Evolutionary conservation across 2,329 filamentous ascomycete genomes (phyloP).

Genomic region (Rasamsonia emersonii): DNA sequence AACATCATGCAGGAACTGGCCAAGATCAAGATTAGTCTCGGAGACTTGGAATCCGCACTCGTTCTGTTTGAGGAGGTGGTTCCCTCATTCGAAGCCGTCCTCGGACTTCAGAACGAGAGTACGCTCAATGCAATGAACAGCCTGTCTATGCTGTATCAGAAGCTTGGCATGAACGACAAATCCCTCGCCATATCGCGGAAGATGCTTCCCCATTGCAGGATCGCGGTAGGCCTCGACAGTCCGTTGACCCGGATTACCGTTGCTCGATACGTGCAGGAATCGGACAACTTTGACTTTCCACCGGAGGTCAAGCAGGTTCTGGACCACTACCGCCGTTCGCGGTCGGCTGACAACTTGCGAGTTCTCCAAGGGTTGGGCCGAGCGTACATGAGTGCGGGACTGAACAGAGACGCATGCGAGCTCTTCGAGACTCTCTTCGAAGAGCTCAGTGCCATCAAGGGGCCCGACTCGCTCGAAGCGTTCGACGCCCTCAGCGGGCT

Average conservation of each 20-base stretch:
- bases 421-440: conserved; percentile 20
- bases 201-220: conserved; percentile 19
- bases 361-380: conserved; percentile 20
- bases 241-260: conserved; percentile 17
- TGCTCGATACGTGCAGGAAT: conserved; percentile 18
- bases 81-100: conserved; percentile 21
- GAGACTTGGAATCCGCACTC: conserved; percentile 20
- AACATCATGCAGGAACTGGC: conserved; percentile 23
- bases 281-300: conserved; percentile 22
- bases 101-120: conserved; percentile 20
- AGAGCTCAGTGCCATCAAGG: conserved; percentile 17
- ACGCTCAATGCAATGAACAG: conserved; percentile 23
- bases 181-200: conserved; percentile 16
- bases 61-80: conserved; percentile 21
- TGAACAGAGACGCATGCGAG: conserved; percentile 19
- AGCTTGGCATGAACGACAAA: conserved; percentile 19
- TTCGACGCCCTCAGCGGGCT: conserved; percentile 23
- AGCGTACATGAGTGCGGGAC: conserved; percentile 20
- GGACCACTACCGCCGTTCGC: conserved; percentile 18
- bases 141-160: conserved; percentile 21
- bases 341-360: conserved; percentile 15
- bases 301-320: conserved; percentile 18
- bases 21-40: conserved; percentile 17
- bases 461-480: conserved; percentile 18
- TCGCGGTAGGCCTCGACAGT: conserved; percentile 17